Percentiles rank a stretch among this genome's conserved stretches.
These are phyloP conservation scores for Cordyceps cicadae DNA, from an alignment of 2,329 filamentous ascomycete species.

Conservation along the genomic window DNA sequence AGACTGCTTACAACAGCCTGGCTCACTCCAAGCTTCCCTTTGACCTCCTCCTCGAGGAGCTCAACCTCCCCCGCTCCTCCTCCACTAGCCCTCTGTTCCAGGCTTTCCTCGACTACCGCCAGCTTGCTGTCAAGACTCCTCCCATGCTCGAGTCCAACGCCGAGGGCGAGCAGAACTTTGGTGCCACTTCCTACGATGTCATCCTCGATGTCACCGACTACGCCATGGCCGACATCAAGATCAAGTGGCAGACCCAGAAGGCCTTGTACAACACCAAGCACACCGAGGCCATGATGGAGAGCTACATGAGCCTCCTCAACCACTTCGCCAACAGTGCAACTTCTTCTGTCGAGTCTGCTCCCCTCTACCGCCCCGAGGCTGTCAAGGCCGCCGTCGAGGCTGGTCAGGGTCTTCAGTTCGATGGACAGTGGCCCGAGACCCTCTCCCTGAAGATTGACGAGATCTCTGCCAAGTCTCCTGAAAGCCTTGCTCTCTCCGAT, in stretches of 20 bases:
- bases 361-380: constrained; percentile 7
- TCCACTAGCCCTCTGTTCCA: constrained; percentile 38
- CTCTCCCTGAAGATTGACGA: constrained; percentile 8
- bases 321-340: constrained; percentile 17
- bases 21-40: constrained; percentile 35
- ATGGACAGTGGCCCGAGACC: constrained; percentile 7
- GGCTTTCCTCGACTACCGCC: constrained; percentile 37
- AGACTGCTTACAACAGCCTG: constrained; percentile 26
- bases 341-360: constrained; percentile 20
- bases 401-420: constrained; percentile 7
- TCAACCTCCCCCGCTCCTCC: constrained; percentile 31
- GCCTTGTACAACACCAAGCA: constrained; percentile 16
- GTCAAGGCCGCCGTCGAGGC: constrained; percentile 5
- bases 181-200: constrained; percentile 20
- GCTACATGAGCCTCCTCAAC: constrained; percentile 14
- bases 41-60: constrained; percentile 33
- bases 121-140: constrained; percentile 21
- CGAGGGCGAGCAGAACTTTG: constrained; percentile 16
- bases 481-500: not conserved
- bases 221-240: constrained; percentile 7
- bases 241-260: constrained; percentile 14
- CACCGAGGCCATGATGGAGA: constrained; percentile 12
- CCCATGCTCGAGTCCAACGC: constrained; percentile 17
- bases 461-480: not conserved
- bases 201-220: constrained; percentile 16